These are phyloP conservation scores for Metschnikowia cubensis DNA, from an alignment of 805 yeast species.

Conservation along the genomic window DNA sequence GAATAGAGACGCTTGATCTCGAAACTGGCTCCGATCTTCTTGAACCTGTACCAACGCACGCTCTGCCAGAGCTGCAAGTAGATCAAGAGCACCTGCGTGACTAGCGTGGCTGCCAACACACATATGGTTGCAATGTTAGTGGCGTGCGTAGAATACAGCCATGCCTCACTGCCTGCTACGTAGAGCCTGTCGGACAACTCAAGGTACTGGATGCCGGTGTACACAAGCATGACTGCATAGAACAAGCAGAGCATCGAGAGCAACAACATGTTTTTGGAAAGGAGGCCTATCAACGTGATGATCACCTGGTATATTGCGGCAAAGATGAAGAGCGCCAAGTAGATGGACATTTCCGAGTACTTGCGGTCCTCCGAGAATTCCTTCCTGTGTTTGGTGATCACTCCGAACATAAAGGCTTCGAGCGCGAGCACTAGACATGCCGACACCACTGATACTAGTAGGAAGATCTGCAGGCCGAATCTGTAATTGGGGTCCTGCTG, in stretches of 20 bases:
- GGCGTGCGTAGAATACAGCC: constrained; percentile 33
- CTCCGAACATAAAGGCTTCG: constrained; percentile 39
- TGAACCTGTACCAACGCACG: constrained; percentile 46
- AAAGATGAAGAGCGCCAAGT: constrained; percentile 46
- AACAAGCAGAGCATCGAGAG: constrained; percentile 38
- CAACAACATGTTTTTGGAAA: constrained; percentile 37
- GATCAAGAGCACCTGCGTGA: constrained; percentile 28
- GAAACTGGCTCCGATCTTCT: constrained; percentile 47
- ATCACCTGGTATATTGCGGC: constrained; percentile 41
- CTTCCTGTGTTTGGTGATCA: constrained; percentile 31
- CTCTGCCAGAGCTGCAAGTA: constrained; percentile 31
- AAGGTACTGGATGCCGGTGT: constrained; percentile 44
- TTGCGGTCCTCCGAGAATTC: constrained; percentile 15
- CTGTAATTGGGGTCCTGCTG: not conserved
- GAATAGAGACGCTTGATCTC: constrained; percentile 34
- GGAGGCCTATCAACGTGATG: constrained; percentile 36
- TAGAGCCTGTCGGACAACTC: constrained; percentile 31
- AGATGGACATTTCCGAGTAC: constrained; percentile 35
- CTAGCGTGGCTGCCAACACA: constrained; percentile 34
- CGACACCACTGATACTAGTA: constrained; percentile 28
- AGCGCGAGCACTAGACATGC: constrained; percentile 33
- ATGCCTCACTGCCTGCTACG: constrained; percentile 16
- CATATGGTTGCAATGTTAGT: constrained; percentile 42
- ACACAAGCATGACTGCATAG: constrained; percentile 41
- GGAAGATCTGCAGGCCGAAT: constrained; percentile 16